These are phyloP conservation scores for Gautieria morchelliformis DNA, from an alignment of 768 basidiomycete species.

Conservation along the genomic window DNA sequence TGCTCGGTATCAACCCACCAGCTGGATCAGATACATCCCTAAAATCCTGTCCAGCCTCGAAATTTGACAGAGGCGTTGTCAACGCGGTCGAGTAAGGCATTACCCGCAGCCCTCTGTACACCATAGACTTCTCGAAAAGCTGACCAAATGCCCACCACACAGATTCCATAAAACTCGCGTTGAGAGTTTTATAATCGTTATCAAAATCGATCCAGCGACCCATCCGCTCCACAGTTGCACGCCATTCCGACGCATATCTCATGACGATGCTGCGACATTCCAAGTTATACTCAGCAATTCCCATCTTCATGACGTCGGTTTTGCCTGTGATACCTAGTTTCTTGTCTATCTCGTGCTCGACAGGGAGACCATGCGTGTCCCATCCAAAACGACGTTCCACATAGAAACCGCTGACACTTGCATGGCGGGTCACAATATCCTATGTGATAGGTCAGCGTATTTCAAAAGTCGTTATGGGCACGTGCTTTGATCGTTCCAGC, in stretches of 20 bases:
- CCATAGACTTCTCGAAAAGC: slow-evolving; percentile 85
- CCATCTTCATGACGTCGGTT: slow-evolving; percentile 90
- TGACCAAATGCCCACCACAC: slow-evolving; percentile 99
- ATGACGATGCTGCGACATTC: slow-evolving; percentile 97
- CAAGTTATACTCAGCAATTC: slow-evolving; percentile 94
- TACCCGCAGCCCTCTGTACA: slow-evolving; percentile 88
- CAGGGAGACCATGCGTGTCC: slow-evolving; percentile 98
- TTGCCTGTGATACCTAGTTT: slow-evolving; percentile 84
- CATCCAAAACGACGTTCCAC: slow-evolving; percentile 94
- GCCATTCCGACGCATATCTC: slow-evolving; percentile 94
- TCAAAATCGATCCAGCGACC: slow-evolving; percentile 99
- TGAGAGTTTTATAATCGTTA: slow-evolving; percentile 97
- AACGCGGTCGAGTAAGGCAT: slow-evolving; percentile 98
- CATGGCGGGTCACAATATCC: slow-evolving; percentile 97
- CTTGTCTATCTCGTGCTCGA: slow-evolving; percentile 99
- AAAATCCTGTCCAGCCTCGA: slow-evolving; percentile 90
- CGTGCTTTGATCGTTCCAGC: slow-evolving; percentile 88
- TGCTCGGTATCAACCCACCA: slow-evolving; percentile 33
- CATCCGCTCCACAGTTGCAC: slow-evolving; percentile 91
- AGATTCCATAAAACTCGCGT: slow-evolving; percentile 89
- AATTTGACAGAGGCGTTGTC: slow-evolving; percentile 94
- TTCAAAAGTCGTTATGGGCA: neutral
- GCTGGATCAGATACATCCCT: slow-evolving; percentile 92
- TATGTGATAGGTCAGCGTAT: slow-evolving; percentile 23
- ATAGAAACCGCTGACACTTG: slow-evolving; percentile 85